A percentile compares a stretch with the other conserved stretches of the same genome.
Conservation (phyloP, 2,329 filamentous ascomycete genomes). For the Talaromyces sp. region DNA sequence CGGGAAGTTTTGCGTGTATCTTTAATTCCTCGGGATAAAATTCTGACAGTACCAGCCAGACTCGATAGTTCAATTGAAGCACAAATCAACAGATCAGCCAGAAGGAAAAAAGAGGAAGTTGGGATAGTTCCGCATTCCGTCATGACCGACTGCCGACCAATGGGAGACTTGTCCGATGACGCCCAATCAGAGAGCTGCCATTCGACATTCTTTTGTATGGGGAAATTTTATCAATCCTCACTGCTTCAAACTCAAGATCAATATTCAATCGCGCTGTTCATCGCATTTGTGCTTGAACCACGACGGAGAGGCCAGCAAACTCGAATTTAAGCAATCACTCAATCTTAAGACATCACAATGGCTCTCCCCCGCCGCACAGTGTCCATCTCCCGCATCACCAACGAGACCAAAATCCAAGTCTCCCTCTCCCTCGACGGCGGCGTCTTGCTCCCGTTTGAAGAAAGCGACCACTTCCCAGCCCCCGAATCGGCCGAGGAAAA, state of each 20-base stretch:
- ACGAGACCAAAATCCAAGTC: conserved; percentile 95
- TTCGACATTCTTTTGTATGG: not conserved
- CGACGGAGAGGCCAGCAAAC: not conserved
- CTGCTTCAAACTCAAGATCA: not conserved
- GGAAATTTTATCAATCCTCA: not conserved
- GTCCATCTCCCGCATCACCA: conserved; percentile 81
- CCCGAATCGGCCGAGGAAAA: conserved; percentile 55
- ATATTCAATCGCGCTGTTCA: not conserved
- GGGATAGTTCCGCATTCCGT: not conserved
- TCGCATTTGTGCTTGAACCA: too few relatives aligned
- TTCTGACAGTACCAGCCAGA: not conserved
- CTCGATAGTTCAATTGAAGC: not conserved
- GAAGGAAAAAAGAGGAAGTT: not conserved
- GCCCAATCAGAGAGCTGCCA: conserved; percentile 11
- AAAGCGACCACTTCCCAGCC: conserved; percentile 56
- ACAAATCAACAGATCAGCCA: not conserved
- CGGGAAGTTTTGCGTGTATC: not conserved
- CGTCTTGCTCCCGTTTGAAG: conserved; percentile 46
- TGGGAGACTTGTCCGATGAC: conserved; percentile 1
- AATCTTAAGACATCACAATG: not conserved
- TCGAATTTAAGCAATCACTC: not conserved
- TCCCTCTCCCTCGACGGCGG: conserved; percentile 93
- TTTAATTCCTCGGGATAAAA: not conserved
- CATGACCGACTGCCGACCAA: conserved; percentile 5
- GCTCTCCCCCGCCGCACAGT: conserved; percentile 58